Evolutionary conservation across 2,329 filamentous ascomycete genomes (phyloP).

Genomic region (Seiridium cupressi): DNA sequence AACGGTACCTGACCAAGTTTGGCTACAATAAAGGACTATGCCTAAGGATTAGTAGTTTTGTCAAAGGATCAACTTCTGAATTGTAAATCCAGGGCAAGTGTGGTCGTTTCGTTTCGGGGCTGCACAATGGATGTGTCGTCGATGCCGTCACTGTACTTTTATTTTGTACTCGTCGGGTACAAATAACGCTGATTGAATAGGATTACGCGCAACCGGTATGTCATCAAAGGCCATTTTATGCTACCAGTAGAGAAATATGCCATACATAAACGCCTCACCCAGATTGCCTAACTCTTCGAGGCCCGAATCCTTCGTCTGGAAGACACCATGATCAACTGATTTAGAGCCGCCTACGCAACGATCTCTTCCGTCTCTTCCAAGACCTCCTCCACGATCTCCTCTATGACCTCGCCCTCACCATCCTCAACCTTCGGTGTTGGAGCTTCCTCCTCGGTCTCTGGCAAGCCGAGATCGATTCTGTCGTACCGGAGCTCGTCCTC

Average conservation of each 20-base stretch:
- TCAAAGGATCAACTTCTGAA: too few species aligned
- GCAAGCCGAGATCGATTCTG: conserved; percentile 64
- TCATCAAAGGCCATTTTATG: conserved; percentile 7
- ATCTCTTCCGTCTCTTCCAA: conserved; percentile 83
- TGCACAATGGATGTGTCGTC: too few species aligned
- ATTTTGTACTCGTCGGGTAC: too few species aligned
- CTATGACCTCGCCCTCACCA: conserved; percentile 75
- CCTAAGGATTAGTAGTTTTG: too few species aligned
- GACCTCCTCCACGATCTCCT: conserved; percentile 85
- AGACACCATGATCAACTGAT: not conserved
- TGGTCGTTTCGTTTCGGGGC: too few species aligned
- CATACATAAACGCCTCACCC: conserved; percentile 4
- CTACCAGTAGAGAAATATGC: conserved; percentile 3
- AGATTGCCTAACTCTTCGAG: not conserved
- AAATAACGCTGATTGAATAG: not conserved
- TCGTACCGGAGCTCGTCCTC: conserved; percentile 73
- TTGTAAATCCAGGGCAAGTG: too few species aligned
- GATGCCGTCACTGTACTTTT: too few species aligned
- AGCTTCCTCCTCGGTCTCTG: conserved; percentile 62
- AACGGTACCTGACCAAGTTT: not conserved
- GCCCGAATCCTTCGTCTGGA: conserved; percentile 1
- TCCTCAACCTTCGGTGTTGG: conserved; percentile 59
- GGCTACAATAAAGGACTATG: too few species aligned
- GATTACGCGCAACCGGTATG: not conserved
- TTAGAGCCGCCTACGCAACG: conserved; percentile 28